Percentiles rank a stretch among this genome's conserved stretches.
These are phyloP conservation scores for Novymonas esmeraldas DNA, from an alignment of 208 protist genomes.

Conservation along the genomic window DNA sequence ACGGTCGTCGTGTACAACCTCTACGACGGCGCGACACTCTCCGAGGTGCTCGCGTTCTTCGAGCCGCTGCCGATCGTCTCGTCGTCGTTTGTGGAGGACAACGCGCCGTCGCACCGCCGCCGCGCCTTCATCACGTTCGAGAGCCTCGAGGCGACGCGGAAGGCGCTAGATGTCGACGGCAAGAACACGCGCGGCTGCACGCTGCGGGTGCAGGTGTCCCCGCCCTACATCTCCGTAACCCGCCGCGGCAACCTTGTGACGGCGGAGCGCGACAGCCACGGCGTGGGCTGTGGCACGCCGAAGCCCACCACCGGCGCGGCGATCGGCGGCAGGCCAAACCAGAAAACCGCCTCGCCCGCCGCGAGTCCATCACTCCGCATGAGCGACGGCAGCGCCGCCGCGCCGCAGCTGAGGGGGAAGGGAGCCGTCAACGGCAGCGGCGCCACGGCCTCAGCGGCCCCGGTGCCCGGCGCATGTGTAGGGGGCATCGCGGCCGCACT, in stretches of 20 bases:
- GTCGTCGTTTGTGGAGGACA: constrained; percentile 64
- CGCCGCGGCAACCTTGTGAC: constrained; percentile 59
- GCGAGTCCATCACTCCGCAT: background rate
- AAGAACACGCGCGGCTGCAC: constrained; percentile 83
- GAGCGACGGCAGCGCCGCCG: background rate
- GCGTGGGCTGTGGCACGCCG: background rate
- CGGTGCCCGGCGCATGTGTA: too few relatives aligned
- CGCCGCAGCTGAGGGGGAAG: constrained; percentile 2
- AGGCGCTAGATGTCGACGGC: constrained; percentile 77
- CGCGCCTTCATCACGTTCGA: constrained; percentile 80
- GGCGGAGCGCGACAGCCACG: constrained; percentile 12
- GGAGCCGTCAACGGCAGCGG: background rate
- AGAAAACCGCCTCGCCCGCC: constrained; percentile 1
- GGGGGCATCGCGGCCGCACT: too few relatives aligned
- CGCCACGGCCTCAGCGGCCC: background rate
- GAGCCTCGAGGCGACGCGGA: constrained; percentile 41
- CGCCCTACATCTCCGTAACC: constrained; percentile 67
- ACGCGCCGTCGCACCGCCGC: constrained; percentile 57
- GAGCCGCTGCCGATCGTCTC: constrained; percentile 38
- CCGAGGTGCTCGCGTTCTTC: constrained; percentile 65
- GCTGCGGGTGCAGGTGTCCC: constrained; percentile 82
- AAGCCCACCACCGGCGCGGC: background rate
- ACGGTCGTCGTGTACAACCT: constrained; percentile 83
- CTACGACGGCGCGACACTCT: constrained; percentile 66
- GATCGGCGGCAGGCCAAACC: background rate